Evolutionary conservation across 257 asterid genomes (phyloP), one percentile per base, ranked within the genome.

Genomic region (Rhazya stricta): DNA sequence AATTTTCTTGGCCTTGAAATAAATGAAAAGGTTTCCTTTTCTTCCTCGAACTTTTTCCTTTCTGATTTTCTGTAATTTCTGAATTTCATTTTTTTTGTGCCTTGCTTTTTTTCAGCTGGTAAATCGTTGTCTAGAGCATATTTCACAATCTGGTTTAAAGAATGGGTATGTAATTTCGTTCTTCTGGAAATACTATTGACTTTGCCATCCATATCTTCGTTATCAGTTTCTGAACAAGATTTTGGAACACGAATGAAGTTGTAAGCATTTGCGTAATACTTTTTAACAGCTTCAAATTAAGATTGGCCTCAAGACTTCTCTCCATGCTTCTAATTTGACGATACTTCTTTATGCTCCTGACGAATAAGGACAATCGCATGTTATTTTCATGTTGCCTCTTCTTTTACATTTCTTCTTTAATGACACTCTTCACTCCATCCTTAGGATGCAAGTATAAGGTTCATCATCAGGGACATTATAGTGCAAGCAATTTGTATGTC

Each of bases 1-100:
- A 94, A 94, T 85, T 92, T 92, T 80, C 97, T 94, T 78, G 97
- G 99, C 67, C 83, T 94, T 51, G 98, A 94, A 84, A 83, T 87
- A 42, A 90, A 94, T 75, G 84, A 83, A 61, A 92, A 94, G 97
- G 99, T 94, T 36, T 77, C 25, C 65, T 61, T 79, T 56, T 68
- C 21, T 74, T 77, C 68, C 7, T 72, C 57, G 42, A 27, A 76
- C 18, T 67, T 76, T 69, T 67, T 76, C 78, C 70, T 78, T n/a
- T 11, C 34, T 51, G 53, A 45, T 50, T 73, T 74, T 46, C 65
- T 71, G 74, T 30, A 30, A 77, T 53, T 74, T 81, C 69, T 51
- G 67, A 74, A 76, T 48, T 80, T 73, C 73, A 61, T 13, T 73
- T 78, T 81, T 76, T 43, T 42, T 77, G 43, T 84, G 60, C 68